Percentiles rank a stretch among this genome's conserved stretches.
Evolutionary conservation across 148 eudicot species (phyloP).

Genomic region (Nepenthes gracilis): DNA sequence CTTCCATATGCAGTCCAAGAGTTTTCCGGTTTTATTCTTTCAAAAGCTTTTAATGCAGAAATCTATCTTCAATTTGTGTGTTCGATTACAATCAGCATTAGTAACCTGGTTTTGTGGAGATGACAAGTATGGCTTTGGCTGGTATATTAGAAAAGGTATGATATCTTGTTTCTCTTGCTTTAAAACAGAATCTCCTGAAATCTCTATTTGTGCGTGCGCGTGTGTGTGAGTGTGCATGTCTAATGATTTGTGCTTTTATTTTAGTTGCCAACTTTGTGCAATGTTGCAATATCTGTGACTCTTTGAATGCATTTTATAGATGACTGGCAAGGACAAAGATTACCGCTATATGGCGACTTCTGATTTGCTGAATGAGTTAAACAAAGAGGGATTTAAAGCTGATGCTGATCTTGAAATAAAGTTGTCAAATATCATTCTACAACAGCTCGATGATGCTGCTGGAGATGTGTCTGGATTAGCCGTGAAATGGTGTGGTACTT

Average conservation of each 20-base stretch:
- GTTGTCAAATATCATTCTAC: conserved; percentile 66
- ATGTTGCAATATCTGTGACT: not conserved
- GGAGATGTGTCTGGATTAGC: conserved; percentile 98
- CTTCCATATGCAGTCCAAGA: too few species aligned
- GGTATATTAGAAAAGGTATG: conserved; percentile 88
- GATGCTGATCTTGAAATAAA: conserved; percentile 76
- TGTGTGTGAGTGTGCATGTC: not conserved
- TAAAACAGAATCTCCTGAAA: not conserved
- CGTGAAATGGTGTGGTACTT: conserved; percentile 68
- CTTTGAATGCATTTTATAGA: conserved; percentile 19
- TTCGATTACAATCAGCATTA: not conserved
- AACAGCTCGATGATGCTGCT: conserved; percentile 93
- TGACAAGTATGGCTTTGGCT: conserved; percentile 65
- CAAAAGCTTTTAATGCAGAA: not conserved
- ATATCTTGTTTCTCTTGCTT: not conserved
- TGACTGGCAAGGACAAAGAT: conserved; percentile 92
- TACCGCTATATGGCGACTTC: conserved; percentile 97
- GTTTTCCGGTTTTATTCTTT: too few species aligned
- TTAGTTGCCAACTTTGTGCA: not conserved
- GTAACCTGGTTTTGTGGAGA: conserved; percentile 16
- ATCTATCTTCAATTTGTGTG: not conserved
- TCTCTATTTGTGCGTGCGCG: not conserved
- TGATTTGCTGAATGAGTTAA: conserved; percentile 86
- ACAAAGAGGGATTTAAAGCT: conserved; percentile 70
- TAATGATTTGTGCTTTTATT: not conserved